phyloP scores from a whole-genome alignment of 2,329 filamentous ascomycete species.

The Exophiala sideris region DNA sequence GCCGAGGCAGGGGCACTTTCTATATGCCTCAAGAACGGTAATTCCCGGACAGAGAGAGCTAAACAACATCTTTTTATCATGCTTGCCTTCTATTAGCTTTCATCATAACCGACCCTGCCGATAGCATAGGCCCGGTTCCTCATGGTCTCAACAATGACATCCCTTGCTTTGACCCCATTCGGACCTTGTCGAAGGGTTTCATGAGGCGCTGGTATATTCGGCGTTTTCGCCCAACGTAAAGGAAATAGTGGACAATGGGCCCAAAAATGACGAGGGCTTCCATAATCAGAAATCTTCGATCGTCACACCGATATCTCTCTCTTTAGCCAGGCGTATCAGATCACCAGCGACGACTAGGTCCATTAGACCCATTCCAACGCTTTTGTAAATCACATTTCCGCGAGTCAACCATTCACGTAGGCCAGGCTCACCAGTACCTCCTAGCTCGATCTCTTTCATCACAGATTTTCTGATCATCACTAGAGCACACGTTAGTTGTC shows the following conservation, averaged over 20 bases:
- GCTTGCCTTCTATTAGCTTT: no score
- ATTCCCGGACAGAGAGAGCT: no score
- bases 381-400: constrained; percentile 68
- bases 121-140: no score
- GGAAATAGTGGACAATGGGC: neutral
- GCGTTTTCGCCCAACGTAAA: neutral
- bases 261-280: neutral
- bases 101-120: no score
- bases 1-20: no score
- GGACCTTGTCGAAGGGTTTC: no score
- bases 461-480: constrained; percentile 60
- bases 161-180: no score
- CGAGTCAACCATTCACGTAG: constrained; percentile 59
- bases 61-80: no score
- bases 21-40: no score
- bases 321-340: constrained; percentile 55
- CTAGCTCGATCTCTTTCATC: constrained; percentile 33
- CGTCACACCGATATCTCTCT: constrained; percentile 52
- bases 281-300: constrained; percentile 41
- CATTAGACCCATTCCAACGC: constrained; percentile 66
- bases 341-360: constrained; percentile 62
- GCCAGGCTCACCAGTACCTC: constrained; percentile 38
- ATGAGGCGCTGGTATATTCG: no score
- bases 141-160: no score
- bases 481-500: neutral